These are phyloP conservation scores for Aspergillus tubingensis DNA, from an alignment of 2,329 filamentous ascomycete species.

Conservation along the genomic window DNA sequence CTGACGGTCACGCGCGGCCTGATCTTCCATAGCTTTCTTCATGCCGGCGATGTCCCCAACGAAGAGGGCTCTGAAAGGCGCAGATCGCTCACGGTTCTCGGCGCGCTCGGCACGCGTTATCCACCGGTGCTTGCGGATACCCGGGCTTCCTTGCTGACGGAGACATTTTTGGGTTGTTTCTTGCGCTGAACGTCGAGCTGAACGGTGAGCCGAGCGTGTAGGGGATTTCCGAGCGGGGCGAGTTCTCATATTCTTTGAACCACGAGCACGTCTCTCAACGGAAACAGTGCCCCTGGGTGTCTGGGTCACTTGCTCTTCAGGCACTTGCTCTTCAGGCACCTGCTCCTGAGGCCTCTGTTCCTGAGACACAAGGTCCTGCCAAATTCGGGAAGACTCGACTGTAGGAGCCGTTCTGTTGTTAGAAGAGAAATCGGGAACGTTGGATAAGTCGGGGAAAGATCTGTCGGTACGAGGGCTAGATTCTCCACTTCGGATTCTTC, in stretches of 20 bases:
- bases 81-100: background rate
- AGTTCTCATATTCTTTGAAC: too few species aligned
- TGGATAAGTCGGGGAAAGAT: slow-evolving; percentile 20
- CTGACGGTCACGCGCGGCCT: background rate
- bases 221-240: background rate
- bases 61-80: background rate
- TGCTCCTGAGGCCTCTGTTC: too few species aligned
- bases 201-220: too few species aligned
- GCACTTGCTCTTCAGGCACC: too few species aligned
- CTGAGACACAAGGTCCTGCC: background rate
- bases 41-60: background rate
- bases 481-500: slow-evolving; percentile 19
- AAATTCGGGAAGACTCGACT: background rate
- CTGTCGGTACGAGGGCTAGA: slow-evolving; percentile 5
- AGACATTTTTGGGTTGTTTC: too few species aligned
- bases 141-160: background rate
- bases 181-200: too few species aligned
- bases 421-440: slow-evolving; percentile 11
- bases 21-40: background rate
- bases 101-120: slow-evolving; percentile 4
- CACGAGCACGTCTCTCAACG: too few species aligned
- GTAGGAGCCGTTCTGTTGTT: background rate
- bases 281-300: too few species aligned
- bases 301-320: too few species aligned
- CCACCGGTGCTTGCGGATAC: slow-evolving; percentile 7